These are phyloP conservation scores for Zygoascus hellenicus DNA, from an alignment of 1,139 yeast species.

Conservation along the genomic window DNA sequence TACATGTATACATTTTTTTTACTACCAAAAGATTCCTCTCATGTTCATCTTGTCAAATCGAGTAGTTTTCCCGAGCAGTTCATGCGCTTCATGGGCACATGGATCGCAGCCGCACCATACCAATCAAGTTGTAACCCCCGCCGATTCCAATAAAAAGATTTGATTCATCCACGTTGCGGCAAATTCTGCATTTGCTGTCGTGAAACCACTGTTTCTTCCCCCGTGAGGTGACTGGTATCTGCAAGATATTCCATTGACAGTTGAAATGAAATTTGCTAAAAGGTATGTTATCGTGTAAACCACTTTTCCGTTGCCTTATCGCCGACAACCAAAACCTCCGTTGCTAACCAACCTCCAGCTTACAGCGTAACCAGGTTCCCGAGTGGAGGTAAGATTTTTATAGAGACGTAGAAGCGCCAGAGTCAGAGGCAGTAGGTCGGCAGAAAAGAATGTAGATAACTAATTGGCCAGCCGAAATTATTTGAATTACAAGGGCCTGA, in stretches of 20 bases:
- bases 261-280: conserved; percentile 76
- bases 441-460: neutral
- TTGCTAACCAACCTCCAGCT: conserved; percentile 27
- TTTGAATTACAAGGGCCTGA: conserved; percentile 79
- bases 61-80: too few species aligned
- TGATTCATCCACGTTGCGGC: too few species aligned
- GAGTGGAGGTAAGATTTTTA: conserved; percentile 59
- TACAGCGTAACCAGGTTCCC: conserved; percentile 81
- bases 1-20: too few species aligned
- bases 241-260: neutral
- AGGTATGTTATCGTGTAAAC: conserved; percentile 36
- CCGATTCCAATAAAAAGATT: too few species aligned
- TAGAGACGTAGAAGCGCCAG: neutral
- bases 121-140: too few species aligned
- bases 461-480: conserved; percentile 44
- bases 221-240: too few species aligned
- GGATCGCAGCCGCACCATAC: too few species aligned
- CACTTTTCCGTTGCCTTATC: neutral
- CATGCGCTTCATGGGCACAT: too few species aligned
- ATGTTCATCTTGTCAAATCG: neutral
- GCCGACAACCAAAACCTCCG: conserved; percentile 9
- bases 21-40: too few species aligned
- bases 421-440: neutral
- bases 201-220: too few species aligned
- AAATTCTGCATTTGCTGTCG: too few species aligned